A percentile compares a stretch with the other conserved stretches of the same genome.
Conservation (phyloP, 2,329 filamentous ascomycete species). For the Aspergillus fructus region DNA sequence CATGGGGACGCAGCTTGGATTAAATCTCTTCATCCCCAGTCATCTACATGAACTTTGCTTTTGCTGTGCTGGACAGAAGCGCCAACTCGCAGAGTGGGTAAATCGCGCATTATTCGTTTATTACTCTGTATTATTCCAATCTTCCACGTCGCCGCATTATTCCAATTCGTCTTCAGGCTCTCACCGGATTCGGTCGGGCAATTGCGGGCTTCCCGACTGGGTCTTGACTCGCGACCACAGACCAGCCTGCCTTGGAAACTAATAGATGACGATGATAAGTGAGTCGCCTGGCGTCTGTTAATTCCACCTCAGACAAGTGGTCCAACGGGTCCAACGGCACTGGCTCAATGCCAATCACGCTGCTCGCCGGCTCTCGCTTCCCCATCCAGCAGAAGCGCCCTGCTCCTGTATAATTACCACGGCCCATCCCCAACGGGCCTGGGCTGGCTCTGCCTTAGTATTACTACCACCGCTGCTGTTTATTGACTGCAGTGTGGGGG, state of each 20-base stretch:
- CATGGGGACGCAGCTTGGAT: neutral
- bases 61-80: neutral
- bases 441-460: neutral
- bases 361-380: neutral
- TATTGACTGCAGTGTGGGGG: conserved; percentile 1
- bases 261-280: conserved; percentile 8
- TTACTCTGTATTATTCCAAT: neutral
- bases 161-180: neutral
- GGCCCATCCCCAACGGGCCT: neutral
- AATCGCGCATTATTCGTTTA: neutral
- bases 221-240: neutral
- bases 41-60: neutral
- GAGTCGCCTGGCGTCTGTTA: neutral
- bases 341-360: conserved; percentile 1
- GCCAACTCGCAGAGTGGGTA: neutral
- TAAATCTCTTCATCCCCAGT: neutral
- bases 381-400: neutral
- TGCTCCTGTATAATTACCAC: conserved; percentile 4
- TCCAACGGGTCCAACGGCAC: conserved; percentile 5
- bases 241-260: neutral
- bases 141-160: conserved; percentile 13
- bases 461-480: neutral
- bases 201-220: conserved; percentile 14
- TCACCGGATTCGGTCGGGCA: conserved; percentile 19
- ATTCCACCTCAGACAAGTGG: neutral